Conservation (phyloP, 2,329 filamentous ascomycete species). For the Xylariaceae sp. region DNA sequence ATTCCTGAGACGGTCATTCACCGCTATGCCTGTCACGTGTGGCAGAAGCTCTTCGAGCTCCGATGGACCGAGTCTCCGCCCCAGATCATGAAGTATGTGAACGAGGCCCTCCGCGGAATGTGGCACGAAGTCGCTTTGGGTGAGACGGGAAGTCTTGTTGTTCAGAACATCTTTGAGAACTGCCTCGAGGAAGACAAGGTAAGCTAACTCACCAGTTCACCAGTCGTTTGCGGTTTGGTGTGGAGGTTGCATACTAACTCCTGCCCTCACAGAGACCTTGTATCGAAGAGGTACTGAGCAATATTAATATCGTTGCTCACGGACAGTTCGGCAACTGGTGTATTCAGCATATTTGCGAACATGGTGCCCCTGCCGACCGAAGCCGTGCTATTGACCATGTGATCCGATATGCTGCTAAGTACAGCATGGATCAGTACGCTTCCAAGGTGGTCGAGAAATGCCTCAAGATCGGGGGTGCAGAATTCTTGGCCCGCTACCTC, state of each 20-base stretch:
- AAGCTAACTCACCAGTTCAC: constrained; percentile 31
- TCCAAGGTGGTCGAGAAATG: constrained; percentile 99
- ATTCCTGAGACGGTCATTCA: constrained; percentile 98
- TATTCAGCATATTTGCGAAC: constrained; percentile 98
- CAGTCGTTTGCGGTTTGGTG: no score
- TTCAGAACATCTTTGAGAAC: constrained; percentile 99
- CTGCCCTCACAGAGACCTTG: constrained; percentile 70
- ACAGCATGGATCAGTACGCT: constrained; percentile 98
- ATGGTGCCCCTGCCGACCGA: constrained; percentile 84
- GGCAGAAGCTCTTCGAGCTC: constrained; percentile 98
- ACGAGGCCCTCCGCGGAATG: constrained; percentile 90
- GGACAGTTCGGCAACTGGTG: constrained; percentile 99
- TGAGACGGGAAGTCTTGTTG: constrained; percentile 94
- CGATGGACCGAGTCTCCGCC: constrained; percentile 92
- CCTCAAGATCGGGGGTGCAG: constrained; percentile 86
- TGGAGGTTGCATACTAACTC: constrained; percentile 19
- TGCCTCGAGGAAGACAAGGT: constrained; percentile 98
- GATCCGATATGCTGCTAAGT: constrained; percentile 86
- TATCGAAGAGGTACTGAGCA: constrained; percentile 90
- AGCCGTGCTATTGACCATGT: constrained; percentile 94
- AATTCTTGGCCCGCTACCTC: constrained; percentile 89
- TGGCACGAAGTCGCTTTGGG: constrained; percentile 98
- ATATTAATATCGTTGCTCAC: constrained; percentile 93
- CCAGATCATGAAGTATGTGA: constrained; percentile 98
- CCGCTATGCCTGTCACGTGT: constrained; percentile 97